Conservation (phyloP, 2,329 filamentous ascomycete species). For the Calonectria pseudoreteaudii region DNA sequence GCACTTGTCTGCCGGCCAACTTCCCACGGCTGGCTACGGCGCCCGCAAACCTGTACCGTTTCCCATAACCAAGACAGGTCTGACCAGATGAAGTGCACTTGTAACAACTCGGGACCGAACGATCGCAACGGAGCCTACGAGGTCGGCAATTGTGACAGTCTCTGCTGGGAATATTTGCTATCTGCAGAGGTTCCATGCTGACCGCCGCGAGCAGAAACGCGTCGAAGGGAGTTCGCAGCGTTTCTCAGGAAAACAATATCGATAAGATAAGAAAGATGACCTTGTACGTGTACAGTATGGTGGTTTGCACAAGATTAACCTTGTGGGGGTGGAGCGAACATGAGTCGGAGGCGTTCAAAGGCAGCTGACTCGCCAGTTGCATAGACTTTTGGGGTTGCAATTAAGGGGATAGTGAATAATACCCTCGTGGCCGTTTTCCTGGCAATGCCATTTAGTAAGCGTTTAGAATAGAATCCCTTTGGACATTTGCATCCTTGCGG, state of each 20-base stretch:
- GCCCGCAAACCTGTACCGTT: conserved; percentile 63
- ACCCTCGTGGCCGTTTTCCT: neutral
- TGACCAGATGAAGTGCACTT: conserved; percentile 61
- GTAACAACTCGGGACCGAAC: conserved; percentile 61
- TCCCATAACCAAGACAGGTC: conserved; percentile 66
- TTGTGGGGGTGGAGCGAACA: neutral
- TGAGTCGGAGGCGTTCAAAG: neutral
- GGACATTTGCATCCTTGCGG: neutral
- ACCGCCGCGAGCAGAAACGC: neutral
- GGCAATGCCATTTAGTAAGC: neutral
- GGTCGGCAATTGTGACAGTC: conserved; percentile 66
- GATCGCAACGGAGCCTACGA: conserved; percentile 63
- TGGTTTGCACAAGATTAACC: neutral
- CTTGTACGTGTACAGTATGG: too few relatives aligned
- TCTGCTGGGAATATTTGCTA: conserved; percentile 32
- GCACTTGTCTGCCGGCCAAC: conserved; percentile 49
- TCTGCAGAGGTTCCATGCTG: neutral
- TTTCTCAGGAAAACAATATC: neutral
- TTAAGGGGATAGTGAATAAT: neutral
- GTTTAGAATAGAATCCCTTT: too few relatives aligned
- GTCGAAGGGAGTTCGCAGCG: neutral
- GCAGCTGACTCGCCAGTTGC: neutral
- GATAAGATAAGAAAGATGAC: neutral
- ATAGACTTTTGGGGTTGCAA: neutral
- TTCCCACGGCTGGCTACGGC: conserved; percentile 58